Evolutionary conservation across 2,329 filamentous ascomycete species (phyloP).

Genomic region (Calonectria ilicicola): DNA sequence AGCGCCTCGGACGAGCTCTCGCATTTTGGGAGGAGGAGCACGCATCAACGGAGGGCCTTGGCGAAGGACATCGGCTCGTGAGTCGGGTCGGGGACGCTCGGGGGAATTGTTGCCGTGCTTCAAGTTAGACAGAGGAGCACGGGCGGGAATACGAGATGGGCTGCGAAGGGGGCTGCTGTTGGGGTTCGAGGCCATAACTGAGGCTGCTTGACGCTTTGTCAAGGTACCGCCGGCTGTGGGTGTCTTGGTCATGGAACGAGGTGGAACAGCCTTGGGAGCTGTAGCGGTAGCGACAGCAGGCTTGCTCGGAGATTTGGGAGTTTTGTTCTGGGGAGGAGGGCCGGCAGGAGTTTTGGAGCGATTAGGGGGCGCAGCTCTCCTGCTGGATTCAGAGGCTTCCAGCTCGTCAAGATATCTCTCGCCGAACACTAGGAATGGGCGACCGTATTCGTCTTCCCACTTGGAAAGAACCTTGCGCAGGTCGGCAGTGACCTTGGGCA

Average conservation of each 20-base stretch:
- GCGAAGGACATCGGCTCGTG: slow-evolving; percentile 60
- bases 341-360: slow-evolving; percentile 82
- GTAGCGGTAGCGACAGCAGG: slow-evolving; percentile 13
- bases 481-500: slow-evolving; percentile 92
- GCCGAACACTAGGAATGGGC: slow-evolving; percentile 92
- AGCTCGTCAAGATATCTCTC: slow-evolving; percentile 90
- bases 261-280: slow-evolving; percentile 49
- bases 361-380: slow-evolving; percentile 62
- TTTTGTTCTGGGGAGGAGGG: slow-evolving; percentile 61
- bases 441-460: slow-evolving; percentile 95
- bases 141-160: slow-evolving; percentile 72
- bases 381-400: slow-evolving; percentile 68
- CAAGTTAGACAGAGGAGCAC: slow-evolving; percentile 76
- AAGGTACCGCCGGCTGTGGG: slow-evolving; percentile 57
- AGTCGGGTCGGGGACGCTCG: slow-evolving; percentile 70
- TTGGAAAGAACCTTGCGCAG: slow-evolving; percentile 82
- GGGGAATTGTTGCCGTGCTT: slow-evolving; percentile 83
- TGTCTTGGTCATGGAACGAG: slow-evolving; percentile 64
- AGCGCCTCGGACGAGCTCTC: slow-evolving; percentile 73
- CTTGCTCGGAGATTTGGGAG: slow-evolving; percentile 48
- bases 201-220: slow-evolving; percentile 44
- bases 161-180: slow-evolving; percentile 51
- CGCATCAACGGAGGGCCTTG: slow-evolving; percentile 66
- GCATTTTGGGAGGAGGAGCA: slow-evolving; percentile 91
- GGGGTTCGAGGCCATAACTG: slow-evolving; percentile 26